Evolutionary conservation across 495 filamentous ascomycete genomes (phyloP).

Genomic region (Massariosphaeria phaeospora): DNA sequence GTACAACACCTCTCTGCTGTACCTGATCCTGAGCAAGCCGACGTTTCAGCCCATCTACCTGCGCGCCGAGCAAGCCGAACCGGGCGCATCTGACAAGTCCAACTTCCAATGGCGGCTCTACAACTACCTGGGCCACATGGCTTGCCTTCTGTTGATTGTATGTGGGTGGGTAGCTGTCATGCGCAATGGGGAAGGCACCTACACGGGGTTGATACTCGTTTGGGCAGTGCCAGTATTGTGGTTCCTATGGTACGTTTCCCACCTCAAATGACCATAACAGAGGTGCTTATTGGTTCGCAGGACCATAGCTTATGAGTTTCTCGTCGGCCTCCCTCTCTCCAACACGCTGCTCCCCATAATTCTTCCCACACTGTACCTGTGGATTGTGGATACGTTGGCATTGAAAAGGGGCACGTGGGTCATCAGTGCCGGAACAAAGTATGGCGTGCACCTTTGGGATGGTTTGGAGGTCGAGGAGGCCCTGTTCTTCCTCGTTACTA

Average conservation of each 20-base stretch:
- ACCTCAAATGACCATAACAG: background rate
- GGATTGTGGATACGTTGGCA: constrained; percentile 60
- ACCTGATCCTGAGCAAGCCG: constrained; percentile 58
- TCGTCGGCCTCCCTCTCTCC: constrained; percentile 50
- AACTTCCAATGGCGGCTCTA: constrained; percentile 33
- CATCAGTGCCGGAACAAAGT: constrained; percentile 58
- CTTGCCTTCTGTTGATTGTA: constrained; percentile 41
- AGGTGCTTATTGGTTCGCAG: constrained; percentile 29
- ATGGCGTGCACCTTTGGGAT: constrained; percentile 54
- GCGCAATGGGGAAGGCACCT: constrained; percentile 48
- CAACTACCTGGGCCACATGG: constrained; percentile 43
- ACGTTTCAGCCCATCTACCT: constrained; percentile 56
- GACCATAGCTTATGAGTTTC: constrained; percentile 53
- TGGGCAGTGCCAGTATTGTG: constrained; percentile 62
- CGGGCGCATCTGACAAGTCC: constrained; percentile 10
- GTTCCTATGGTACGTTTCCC: constrained; percentile 50
- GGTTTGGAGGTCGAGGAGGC: constrained; percentile 64
- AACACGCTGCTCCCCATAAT: constrained; percentile 52
- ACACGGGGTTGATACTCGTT: constrained; percentile 60
- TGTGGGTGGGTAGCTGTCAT: constrained; percentile 42
- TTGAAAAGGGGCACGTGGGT: constrained; percentile 60
- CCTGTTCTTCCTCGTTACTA: constrained; percentile 62
- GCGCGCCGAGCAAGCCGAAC: constrained; percentile 18
- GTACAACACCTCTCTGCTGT: constrained; percentile 62
- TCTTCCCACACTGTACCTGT: constrained; percentile 61